Evolutionary conservation across 345 rosid species (phyloP).

Genomic region (Hypericum perforatum): DNA sequence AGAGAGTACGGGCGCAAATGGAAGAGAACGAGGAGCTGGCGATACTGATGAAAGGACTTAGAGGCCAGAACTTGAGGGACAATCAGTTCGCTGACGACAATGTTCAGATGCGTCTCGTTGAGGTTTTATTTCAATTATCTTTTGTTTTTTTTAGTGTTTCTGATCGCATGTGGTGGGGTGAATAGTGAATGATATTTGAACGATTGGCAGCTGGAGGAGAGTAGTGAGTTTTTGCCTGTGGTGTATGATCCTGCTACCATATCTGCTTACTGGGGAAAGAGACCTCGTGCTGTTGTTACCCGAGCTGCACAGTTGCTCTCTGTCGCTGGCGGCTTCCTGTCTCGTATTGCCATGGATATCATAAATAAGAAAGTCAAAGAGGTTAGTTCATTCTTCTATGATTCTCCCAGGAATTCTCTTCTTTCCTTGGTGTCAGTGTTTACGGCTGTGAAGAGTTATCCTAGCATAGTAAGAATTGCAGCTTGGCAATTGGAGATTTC

Average conservation of each 20-base stretch:
- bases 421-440: background rate
- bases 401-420: background rate
- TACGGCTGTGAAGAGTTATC: constrained; percentile 4
- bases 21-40: constrained; percentile 80
- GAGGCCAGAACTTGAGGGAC: constrained; percentile 86
- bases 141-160: background rate
- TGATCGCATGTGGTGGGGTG: background rate
- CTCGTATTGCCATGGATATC: constrained; percentile 56
- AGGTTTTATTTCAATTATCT: constrained; percentile 27
- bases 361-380: constrained; percentile 79
- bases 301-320: constrained; percentile 71
- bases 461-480: no score
- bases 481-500: no score
- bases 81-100: constrained; percentile 67
- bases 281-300: constrained; percentile 85
- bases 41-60: constrained; percentile 79
- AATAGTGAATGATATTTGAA: constrained; percentile 8
- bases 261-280: constrained; percentile 89
- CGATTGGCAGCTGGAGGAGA: constrained; percentile 57
- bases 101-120: constrained; percentile 71
- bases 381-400: constrained; percentile 32
- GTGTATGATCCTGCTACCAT: constrained; percentile 87
- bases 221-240: constrained; percentile 83
- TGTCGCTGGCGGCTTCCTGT: constrained; percentile 93
- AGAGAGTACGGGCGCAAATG: constrained; percentile 88